These are phyloP conservation scores for Candida mattraensis DNA, from an alignment of 805 yeast species.

Conservation along the genomic window DNA sequence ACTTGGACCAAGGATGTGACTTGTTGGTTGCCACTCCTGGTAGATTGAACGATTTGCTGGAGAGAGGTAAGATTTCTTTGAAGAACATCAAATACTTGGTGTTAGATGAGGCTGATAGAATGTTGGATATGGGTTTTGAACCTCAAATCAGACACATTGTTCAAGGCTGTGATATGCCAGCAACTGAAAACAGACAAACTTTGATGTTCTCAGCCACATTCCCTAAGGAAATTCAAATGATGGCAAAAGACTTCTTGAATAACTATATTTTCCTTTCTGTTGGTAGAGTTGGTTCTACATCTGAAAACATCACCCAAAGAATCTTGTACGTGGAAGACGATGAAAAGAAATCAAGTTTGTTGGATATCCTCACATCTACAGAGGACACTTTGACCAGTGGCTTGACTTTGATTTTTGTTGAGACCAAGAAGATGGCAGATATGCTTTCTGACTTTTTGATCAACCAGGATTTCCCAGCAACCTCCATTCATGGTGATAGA, in stretches of 20 bases:
- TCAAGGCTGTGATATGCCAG: conserved; percentile 97
- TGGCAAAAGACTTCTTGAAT: conserved; percentile 96
- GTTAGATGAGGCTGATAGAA: conserved; percentile 98
- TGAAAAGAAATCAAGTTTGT: conserved; percentile 86
- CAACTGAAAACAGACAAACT: conserved; percentile 87
- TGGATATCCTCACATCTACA: conserved; percentile 79
- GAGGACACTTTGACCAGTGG: conserved; percentile 60
- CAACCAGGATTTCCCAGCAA: conserved; percentile 89
- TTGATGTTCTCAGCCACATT: conserved; percentile 98
- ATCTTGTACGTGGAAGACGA: conserved; percentile 88
- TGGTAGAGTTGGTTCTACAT: conserved; percentile 99
- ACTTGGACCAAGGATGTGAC: conserved; percentile 92
- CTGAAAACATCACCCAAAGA: conserved; percentile 96
- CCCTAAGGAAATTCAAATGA: conserved; percentile 96
- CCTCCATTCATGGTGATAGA: conserved; percentile 99
- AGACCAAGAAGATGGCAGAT: conserved; percentile 99
- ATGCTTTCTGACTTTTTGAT: conserved; percentile 88
- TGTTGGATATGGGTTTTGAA: conserved; percentile 99
- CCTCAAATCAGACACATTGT: conserved; percentile 99
- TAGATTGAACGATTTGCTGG: conserved; percentile 93
- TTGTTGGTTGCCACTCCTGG: conserved; percentile 98
- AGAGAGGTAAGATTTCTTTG: conserved; percentile 91
- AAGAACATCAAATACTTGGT: conserved; percentile 90
- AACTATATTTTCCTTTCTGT: conserved; percentile 95
- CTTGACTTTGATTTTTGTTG: conserved; percentile 91